These are phyloP conservation scores for Cutaneotrichosporon cutaneum DNA, from an alignment of 1,284 basidiomycete species.

Conservation along the genomic window DNA sequence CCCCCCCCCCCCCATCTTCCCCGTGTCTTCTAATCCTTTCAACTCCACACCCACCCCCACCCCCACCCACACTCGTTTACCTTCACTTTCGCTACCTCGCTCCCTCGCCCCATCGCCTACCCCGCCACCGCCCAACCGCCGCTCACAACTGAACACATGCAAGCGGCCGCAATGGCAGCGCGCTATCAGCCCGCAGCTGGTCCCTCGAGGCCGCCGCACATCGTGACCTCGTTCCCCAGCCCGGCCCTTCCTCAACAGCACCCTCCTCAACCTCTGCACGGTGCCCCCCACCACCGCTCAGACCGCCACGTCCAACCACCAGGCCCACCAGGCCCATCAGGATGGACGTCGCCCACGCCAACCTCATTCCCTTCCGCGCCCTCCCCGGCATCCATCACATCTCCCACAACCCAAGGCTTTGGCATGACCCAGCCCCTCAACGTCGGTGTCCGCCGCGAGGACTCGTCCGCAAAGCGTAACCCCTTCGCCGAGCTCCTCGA, in stretches of 20 bases:
- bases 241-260: neutral
- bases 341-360: slow-evolving; percentile 8
- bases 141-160: neutral
- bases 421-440: neutral
- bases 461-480: slow-evolving; percentile 55
- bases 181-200: slow-evolving; percentile 24
- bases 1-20: too few relatives aligned
- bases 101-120: too few relatives aligned
- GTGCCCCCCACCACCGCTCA: slow-evolving; percentile 1
- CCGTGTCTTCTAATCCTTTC: too few relatives aligned
- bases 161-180: slow-evolving; percentile 24
- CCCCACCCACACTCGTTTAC: neutral
- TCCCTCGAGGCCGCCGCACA: slow-evolving; percentile 22
- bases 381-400: neutral
- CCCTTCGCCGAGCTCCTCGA: slow-evolving; percentile 90
- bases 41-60: too few relatives aligned
- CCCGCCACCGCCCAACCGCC: neutral
- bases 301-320: slow-evolving; percentile 6
- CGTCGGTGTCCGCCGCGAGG: neutral
- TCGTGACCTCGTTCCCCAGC: slow-evolving; percentile 3
- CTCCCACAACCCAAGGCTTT: neutral
- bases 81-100: too few relatives aligned
- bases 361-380: slow-evolving; percentile 5
- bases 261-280: neutral
- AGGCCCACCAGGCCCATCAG: slow-evolving; percentile 5